These are phyloP conservation scores for Sonneratia alba DNA, from an alignment of 345 rosid species.

Conservation along the genomic window DNA sequence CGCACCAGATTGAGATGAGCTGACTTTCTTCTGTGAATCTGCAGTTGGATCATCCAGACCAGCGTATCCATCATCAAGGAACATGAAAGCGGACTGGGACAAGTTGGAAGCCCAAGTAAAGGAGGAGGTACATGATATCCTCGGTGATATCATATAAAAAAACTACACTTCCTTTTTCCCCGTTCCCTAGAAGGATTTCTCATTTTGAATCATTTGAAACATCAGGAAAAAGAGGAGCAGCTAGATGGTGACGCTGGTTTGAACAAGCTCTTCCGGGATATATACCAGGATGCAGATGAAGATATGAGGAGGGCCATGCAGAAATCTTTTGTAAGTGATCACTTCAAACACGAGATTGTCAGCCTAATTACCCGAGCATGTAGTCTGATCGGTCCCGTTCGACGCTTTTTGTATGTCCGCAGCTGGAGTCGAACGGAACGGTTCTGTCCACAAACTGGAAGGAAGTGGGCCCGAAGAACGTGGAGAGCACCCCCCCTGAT, in stretches of 20 bases:
- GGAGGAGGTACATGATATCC: constrained; percentile 38
- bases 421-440: constrained; percentile 91
- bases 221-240: constrained; percentile 91
- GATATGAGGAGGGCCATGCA: constrained; percentile 86
- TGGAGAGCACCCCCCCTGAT: constrained; percentile 84
- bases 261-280: constrained; percentile 80
- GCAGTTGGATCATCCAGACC: constrained; percentile 28
- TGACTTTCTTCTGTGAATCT: neutral
- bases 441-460: constrained; percentile 94
- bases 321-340: constrained; percentile 76
- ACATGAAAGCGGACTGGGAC: constrained; percentile 62
- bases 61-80: constrained; percentile 71
- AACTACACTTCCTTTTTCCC: too few relatives aligned
- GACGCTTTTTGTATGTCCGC: neutral
- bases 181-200: neutral
- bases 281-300: constrained; percentile 68
- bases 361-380: neutral
- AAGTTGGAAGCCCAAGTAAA: constrained; percentile 75
- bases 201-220: neutral
- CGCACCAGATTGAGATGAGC: too few relatives aligned
- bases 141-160: too few relatives aligned
- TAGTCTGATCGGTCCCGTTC: neutral
- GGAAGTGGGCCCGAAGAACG: constrained; percentile 77
- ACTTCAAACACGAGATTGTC: neutral
- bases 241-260: constrained; percentile 91